Evolutionary conservation across 2,329 filamentous ascomycete genomes (phyloP), one percentile per base, ranked within the genome.

Genomic region (Phaeosphaeriaceae sp.): DNA sequence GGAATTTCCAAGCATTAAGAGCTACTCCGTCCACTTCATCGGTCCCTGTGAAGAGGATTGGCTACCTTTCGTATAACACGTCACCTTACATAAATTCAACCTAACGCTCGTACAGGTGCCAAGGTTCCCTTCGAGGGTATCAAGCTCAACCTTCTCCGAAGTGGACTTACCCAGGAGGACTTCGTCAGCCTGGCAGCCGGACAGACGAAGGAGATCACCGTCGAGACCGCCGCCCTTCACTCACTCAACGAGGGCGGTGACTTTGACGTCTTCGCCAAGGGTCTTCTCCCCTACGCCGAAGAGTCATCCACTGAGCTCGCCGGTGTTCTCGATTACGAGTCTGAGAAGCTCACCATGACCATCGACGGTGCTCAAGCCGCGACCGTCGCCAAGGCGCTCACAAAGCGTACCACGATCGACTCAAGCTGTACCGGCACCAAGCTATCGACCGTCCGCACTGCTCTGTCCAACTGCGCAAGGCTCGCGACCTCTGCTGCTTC

Each of bases 311-410:
- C 81, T 21, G 77, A 82, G 42, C 81, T 91, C 36, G 74, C 82
- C 10, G 86, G 85, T 11, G 82, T 81, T 46, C 72, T 89, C 2
- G 73, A 82, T 11, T 90, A 84, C 77, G 77, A 81, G 52, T 87
- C 85, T 69, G 90, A 90, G 77, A 79, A 81, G 17, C 75, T 90
- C 48, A 81, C 80, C 51, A 79, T 88, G 59, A 75, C 81, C 6
- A 80, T 91, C 44, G 83, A 90, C 61, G 87, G 84, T 19, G 76
- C 76, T 11, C 72, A 82, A 49, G 88, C 88, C 10, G 80, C 81
- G 47, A 67, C 66, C 7, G 78, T 81, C 36, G 80, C 83, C 48
- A 79, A 82, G 62, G 79, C 81, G 15, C 76, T 82, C 13, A 69
- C 76, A 44, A 85, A 85, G 75, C 86, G 87, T 49, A 83, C 82